Conservation (phyloP, 495 filamentous ascomycete species). For the Astrocystis sublimbata region DNA sequence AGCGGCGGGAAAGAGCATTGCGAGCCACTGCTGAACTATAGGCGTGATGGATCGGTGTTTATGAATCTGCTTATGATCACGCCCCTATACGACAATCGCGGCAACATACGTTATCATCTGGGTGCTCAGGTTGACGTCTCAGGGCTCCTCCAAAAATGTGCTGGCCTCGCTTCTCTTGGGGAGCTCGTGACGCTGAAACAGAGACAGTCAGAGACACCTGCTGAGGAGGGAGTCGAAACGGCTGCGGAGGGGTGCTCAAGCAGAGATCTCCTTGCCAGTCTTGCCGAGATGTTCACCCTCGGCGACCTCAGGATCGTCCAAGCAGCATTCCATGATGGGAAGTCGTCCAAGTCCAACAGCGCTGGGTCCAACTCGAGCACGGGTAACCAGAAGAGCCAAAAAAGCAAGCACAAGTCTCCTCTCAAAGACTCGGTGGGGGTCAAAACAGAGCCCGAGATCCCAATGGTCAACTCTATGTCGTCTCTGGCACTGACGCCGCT, state of each 20-base stretch:
- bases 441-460: not conserved
- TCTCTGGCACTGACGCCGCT: constrained; percentile 8
- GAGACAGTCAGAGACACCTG: constrained; percentile 29
- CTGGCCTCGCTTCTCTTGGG: constrained; percentile 57
- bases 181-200: constrained; percentile 33
- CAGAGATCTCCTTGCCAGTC: constrained; percentile 47
- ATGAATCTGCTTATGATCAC: constrained; percentile 68
- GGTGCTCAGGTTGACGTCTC: constrained; percentile 66
- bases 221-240: constrained; percentile 16
- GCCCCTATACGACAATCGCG: constrained; percentile 61
- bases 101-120: constrained; percentile 60
- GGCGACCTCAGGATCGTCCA: constrained; percentile 59
- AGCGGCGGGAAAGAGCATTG: constrained; percentile 61
- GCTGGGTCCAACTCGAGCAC: constrained; percentile 22
- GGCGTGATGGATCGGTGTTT: constrained; percentile 65
- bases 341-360: constrained; percentile 37
- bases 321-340: constrained; percentile 50
- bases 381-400: constrained; percentile 34
- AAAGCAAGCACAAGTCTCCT: constrained; percentile 40
- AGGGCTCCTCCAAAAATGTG: constrained; percentile 57
- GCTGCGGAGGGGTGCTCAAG: constrained; percentile 21
- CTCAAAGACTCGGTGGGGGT: constrained; percentile 32
- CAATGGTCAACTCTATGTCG: constrained; percentile 13
- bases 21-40: constrained; percentile 69
- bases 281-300: constrained; percentile 60